Base-by-base conservation (phyloP, 129 eudicot species). In the Helianthus tuberosus region DNA sequence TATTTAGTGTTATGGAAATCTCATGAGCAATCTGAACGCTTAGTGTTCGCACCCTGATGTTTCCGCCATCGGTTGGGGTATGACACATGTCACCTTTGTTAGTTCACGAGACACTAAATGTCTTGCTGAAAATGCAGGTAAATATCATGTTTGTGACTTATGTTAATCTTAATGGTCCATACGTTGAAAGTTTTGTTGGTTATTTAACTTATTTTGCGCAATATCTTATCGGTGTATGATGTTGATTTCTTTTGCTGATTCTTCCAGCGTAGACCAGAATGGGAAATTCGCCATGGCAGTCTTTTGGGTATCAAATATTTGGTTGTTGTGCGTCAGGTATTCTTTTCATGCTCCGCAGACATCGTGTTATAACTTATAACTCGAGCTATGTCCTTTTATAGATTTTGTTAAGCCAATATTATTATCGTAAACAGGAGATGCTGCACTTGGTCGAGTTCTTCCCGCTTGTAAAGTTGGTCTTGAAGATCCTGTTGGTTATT, bases 251-350 rank as follows among this genome's bases (percentile, higher is more conserved):
- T 80, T 68, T 86, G 82, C 76, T 71, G 74, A 79, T 79, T 75
- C 80, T 86, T 91, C 81, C 97, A 91, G 97, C 85, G 84, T 85
- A 90, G 96, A 82, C 93, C 97, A 77, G 99, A 94, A 79, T 94
- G 99, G 99, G 99, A 94, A 86, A 91, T 94, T 77, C 96, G 99
- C 44, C 99, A 94, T 78, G 96, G 99, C 62, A 88, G 99, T 85
- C 99, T 94, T 78, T 82, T 91, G 86, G 99, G 99, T 49, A 91
- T 94, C 70, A 94, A 94, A 74, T 94, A 94, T 82, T 58, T 94
- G 76, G 93, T 94, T 58, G 99, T 94, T 13, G 99, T 94, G 65
- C 91, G 97, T 13, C 99, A 88, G 92, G 97, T 91, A 77, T 59
- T 17, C 2, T 75, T 75, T 74, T 62, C 50, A 16, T 57, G 35